Percentiles rank a stretch among this genome's conserved stretches.
Evolutionary conservation across 441 rosid genomes (phyloP).

Genomic region (Erodium texanum): DNA sequence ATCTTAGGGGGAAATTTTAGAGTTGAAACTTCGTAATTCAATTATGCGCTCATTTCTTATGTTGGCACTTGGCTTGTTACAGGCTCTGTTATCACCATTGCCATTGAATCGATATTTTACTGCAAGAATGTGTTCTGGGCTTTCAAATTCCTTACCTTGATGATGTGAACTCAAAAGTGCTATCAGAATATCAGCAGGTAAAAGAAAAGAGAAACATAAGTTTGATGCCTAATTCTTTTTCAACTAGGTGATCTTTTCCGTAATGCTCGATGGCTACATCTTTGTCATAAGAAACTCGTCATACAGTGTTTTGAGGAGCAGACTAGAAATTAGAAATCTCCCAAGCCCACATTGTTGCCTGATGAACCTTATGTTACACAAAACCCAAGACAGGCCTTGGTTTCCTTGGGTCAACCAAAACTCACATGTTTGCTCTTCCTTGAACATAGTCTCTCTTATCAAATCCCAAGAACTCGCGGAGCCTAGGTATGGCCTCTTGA

Average conservation of each 20-base stretch:
- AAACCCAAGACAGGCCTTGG: neutral
- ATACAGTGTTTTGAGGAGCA: neutral
- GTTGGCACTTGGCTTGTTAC: neutral
- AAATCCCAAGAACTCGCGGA: neutral
- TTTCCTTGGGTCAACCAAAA: neutral
- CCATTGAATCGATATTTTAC: neutral
- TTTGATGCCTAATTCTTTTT: neutral
- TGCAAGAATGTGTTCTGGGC: neutral
- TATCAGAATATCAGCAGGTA: slow-evolving; percentile 1
- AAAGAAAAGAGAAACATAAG: neutral
- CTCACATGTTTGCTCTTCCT: neutral
- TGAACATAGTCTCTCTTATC: neutral
- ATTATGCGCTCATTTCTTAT: neutral
- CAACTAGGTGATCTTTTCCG: neutral
- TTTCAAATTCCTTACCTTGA: neutral
- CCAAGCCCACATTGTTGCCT: neutral
- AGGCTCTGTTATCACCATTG: neutral
- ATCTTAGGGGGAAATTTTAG: neutral
- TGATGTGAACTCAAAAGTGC: neutral
- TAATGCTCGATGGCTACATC: neutral
- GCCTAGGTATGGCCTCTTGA: neutral
- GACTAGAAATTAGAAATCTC: neutral
- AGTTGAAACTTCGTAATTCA: neutral
- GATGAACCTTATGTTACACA: neutral
- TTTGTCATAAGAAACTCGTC: neutral